Percentiles rank a stretch among this genome's conserved stretches.
Conservation (phyloP, 306 rosid species). For the Leucaena leucocephala region DNA sequence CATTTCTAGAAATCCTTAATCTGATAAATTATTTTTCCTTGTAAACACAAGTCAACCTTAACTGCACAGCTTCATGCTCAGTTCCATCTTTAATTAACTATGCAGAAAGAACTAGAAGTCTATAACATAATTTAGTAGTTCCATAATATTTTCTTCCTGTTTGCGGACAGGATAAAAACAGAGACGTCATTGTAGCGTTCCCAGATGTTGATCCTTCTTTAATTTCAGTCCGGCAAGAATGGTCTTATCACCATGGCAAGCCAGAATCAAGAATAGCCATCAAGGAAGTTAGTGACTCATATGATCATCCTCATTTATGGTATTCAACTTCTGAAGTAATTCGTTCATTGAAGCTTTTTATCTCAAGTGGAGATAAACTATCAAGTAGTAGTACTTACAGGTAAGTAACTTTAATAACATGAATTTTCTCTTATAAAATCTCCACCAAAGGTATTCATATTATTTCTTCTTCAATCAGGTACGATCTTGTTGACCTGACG, state of each 20-base stretch:
- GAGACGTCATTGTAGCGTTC: conserved; percentile 86
- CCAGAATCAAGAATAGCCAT: conserved; percentile 41
- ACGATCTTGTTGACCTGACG: conserved; percentile 83
- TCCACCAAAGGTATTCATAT: conserved; percentile 1
- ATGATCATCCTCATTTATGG: conserved; percentile 86
- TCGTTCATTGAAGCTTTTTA: conserved; percentile 69
- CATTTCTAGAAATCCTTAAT: conserved; percentile 6
- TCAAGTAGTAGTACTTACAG: conserved; percentile 60
- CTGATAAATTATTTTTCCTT: not conserved
- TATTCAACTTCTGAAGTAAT: conserved; percentile 83
- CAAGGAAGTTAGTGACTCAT: conserved; percentile 52
- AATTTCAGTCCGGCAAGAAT: conserved; percentile 46
- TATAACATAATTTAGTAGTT: conserved; percentile 7
- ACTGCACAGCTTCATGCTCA: conserved; percentile 12
- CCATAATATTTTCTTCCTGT: conserved; percentile 34
- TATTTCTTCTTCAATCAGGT: conserved; percentile 53
- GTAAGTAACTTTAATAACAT: conserved; percentile 39
- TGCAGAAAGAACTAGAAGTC: conserved; percentile 19
- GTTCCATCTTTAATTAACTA: conserved; percentile 24
- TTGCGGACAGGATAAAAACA: conserved; percentile 78
- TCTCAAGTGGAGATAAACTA: conserved; percentile 66
- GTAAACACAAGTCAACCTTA: conserved; percentile 2
- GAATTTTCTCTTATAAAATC: not conserved
- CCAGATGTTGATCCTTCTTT: conserved; percentile 82
- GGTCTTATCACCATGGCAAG: conserved; percentile 27